Evolutionary conservation across 2,329 filamentous ascomycete species (phyloP).

Genomic region (Emydomyces testavorans): DNA sequence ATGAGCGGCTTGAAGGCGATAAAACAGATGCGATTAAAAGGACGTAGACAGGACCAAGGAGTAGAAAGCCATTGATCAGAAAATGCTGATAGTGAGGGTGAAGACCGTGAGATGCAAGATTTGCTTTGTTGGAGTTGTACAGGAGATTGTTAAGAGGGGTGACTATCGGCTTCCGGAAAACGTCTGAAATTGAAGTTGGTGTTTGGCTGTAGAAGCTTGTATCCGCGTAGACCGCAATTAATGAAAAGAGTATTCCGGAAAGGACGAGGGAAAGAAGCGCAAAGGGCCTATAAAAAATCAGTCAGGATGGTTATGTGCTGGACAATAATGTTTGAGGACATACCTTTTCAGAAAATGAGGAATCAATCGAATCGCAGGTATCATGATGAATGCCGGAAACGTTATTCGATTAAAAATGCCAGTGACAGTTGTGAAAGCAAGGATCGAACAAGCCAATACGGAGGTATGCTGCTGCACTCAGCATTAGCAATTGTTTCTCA

Average conservation of each 20-base stretch:
- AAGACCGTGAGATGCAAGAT: constrained; percentile 63
- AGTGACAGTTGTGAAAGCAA: constrained; percentile 71
- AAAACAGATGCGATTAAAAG: constrained; percentile 40
- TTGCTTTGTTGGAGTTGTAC: constrained; percentile 60
- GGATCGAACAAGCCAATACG: constrained; percentile 59
- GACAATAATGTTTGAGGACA: constrained; percentile 24
- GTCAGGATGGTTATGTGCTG: neutral
- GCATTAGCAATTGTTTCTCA: constrained; percentile 16
- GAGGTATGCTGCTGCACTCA: constrained; percentile 56
- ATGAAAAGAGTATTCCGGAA: constrained; percentile 55
- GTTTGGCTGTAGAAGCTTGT: constrained; percentile 62
- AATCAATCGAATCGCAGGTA: constrained; percentile 71
- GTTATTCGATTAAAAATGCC: constrained; percentile 95
- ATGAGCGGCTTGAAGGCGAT: constrained; percentile 22
- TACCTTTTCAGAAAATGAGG: constrained; percentile 76
- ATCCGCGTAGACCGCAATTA: constrained; percentile 67
- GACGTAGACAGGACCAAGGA: constrained; percentile 58
- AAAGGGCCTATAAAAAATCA: constrained; percentile 37
- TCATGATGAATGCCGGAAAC: constrained; percentile 81
- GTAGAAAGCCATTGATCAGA: constrained; percentile 57
- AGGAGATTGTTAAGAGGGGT: constrained; percentile 66
- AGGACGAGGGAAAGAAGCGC: constrained; percentile 52
- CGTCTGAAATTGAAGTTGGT: constrained; percentile 27
- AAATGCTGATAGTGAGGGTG: constrained; percentile 71
- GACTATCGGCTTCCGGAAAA: constrained; percentile 50